Evolutionary conservation across 2,329 filamentous ascomycete species (phyloP).

Genomic region (Monilinia laxa): DNA sequence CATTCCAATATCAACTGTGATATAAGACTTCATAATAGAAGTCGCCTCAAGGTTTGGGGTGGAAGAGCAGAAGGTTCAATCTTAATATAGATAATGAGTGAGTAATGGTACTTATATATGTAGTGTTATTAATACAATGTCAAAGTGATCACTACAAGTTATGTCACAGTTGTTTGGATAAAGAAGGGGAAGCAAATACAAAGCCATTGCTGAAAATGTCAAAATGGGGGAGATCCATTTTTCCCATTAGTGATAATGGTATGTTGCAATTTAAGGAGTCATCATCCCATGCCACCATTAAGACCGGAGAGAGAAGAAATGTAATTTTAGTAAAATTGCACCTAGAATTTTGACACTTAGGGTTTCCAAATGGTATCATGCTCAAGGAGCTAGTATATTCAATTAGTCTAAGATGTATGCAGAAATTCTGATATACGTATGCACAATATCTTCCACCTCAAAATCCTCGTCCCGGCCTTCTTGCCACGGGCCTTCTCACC

Average conservation of each 20-base stretch:
- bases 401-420: not conserved
- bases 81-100: not conserved
- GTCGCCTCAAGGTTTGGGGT: too few species aligned
- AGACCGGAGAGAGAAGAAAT: not conserved
- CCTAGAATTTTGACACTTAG: not conserved
- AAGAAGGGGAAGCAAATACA: not conserved
- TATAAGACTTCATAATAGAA: too few species aligned
- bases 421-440: not conserved
- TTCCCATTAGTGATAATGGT: not conserved
- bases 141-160: not conserved
- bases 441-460: constrained; percentile 7
- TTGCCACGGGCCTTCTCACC: constrained; percentile 22
- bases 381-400: constrained; percentile 10
- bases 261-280: not conserved
- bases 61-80: not conserved
- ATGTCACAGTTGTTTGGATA: not conserved
- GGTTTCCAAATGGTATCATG: not conserved
- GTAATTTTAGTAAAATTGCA: not conserved
- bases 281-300: too few species aligned
- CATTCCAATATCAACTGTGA: too few species aligned
- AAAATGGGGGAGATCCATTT: not conserved
- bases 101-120: too few species aligned
- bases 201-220: not conserved
- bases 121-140: not conserved
- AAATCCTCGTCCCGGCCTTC: constrained; percentile 24